Conservation (phyloP, 2,329 filamentous ascomycete genomes). For the Talaromyces albobiverticillius region DNA sequence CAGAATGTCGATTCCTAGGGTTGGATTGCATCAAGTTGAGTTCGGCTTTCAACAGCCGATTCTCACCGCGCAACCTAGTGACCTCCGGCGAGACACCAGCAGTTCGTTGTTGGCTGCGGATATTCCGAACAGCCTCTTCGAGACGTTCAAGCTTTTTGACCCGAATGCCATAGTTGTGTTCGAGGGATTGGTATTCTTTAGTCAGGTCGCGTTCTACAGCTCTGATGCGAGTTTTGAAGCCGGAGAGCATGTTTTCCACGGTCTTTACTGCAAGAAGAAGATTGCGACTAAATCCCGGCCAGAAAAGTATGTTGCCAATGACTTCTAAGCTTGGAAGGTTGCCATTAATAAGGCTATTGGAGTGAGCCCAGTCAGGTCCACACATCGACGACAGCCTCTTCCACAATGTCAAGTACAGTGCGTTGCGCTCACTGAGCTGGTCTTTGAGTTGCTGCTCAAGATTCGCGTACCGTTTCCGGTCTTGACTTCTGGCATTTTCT, state of each 20-base stretch:
- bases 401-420: slow-evolving; percentile 84
- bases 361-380: slow-evolving; percentile 86
- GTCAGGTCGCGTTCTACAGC: slow-evolving; percentile 84
- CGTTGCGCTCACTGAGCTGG: slow-evolving; percentile 85
- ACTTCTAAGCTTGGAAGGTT: slow-evolving; percentile 82
- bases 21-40: slow-evolving; percentile 67
- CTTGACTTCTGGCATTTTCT: slow-evolving; percentile 72
- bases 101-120: slow-evolving; percentile 34
- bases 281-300: slow-evolving; percentile 84
- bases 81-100: slow-evolving; percentile 51
- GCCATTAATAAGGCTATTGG: slow-evolving; percentile 84
- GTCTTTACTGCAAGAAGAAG: slow-evolving; percentile 81
- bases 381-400: slow-evolving; percentile 81
- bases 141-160: slow-evolving; percentile 84
- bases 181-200: slow-evolving; percentile 84
- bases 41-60: slow-evolving; percentile 60
- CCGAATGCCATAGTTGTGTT: slow-evolving; percentile 74
- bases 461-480: slow-evolving; percentile 70
- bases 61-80: slow-evolving; percentile 57
- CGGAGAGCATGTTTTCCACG: slow-evolving; percentile 74
- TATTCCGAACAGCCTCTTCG: slow-evolving; percentile 72
- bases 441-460: slow-evolving; percentile 81
- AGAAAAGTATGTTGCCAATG: slow-evolving; percentile 73
- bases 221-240: slow-evolving; percentile 77
- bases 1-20: slow-evolving; percentile 51